These are phyloP conservation scores for Tuber brumale DNA, from an alignment of 495 filamentous ascomycete genomes.

Conservation along the genomic window DNA sequence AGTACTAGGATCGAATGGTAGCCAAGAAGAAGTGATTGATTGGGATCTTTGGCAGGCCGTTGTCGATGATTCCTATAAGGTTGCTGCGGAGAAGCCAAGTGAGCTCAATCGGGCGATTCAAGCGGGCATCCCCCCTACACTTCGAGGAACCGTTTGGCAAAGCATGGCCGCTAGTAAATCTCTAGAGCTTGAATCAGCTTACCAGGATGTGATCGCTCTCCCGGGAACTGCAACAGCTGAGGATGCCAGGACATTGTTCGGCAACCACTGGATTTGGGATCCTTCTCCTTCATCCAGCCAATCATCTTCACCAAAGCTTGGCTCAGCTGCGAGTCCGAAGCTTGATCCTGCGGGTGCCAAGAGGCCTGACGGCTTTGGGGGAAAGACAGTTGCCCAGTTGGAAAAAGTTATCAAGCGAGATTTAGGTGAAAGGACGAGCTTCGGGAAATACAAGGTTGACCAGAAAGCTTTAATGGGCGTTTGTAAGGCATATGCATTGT, in stretches of 20 bases:
- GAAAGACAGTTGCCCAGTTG: constrained; percentile 62
- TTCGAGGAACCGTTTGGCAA: constrained; percentile 96
- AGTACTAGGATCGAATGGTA: neutral
- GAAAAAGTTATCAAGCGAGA: constrained; percentile 89
- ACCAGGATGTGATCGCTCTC: constrained; percentile 65
- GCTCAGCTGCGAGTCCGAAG: constrained; percentile 59
- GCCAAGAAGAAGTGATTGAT: constrained; percentile 53
- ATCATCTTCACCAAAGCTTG: constrained; percentile 56
- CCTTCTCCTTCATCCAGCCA: constrained; percentile 59
- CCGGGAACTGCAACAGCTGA: constrained; percentile 75
- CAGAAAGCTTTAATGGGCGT: constrained; percentile 92
- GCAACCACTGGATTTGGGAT: constrained; percentile 78
- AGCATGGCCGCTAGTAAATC: constrained; percentile 90
- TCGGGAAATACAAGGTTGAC: constrained; percentile 69
- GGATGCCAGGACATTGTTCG: constrained; percentile 60
- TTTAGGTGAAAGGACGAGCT: constrained; percentile 87
- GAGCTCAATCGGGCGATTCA: constrained; percentile 87
- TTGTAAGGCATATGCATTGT: constrained; percentile 95
- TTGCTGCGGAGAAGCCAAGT: constrained; percentile 74
- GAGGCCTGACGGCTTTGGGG: constrained; percentile 69
- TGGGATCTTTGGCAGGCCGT: constrained; percentile 98
- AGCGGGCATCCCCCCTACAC: constrained; percentile 85
- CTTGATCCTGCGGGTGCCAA: constrained; percentile 59
- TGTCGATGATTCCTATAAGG: constrained; percentile 83
- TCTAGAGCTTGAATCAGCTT: constrained; percentile 79